Conservation (phyloP, 2,329 filamentous ascomycete genomes). For the Fusarium nodosum region DNA sequence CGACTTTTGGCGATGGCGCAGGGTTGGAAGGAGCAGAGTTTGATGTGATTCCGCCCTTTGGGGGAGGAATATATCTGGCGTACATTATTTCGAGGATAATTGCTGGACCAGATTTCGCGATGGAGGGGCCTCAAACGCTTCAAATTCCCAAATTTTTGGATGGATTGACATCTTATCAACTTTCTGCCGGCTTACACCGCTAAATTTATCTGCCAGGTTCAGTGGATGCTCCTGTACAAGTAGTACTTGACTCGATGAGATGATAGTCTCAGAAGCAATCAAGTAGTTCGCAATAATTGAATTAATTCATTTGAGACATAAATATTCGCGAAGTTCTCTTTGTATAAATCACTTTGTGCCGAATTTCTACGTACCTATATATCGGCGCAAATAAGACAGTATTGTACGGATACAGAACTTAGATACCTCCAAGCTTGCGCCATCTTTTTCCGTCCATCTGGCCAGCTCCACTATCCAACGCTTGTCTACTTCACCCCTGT, state of each 20-base stretch:
- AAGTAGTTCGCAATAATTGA: not conserved
- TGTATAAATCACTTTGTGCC: not conserved
- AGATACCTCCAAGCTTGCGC: not conserved
- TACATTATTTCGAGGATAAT: slow-evolving; percentile 54
- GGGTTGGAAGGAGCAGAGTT: not conserved
- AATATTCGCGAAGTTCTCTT: not conserved
- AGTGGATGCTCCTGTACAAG: not conserved
- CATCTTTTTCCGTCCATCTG: slow-evolving; percentile 12
- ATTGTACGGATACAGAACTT: too few relatives aligned
- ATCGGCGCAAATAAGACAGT: not conserved
- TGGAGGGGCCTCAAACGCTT: slow-evolving; percentile 34
- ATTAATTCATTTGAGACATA: not conserved
- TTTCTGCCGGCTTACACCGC: slow-evolving; percentile 58
- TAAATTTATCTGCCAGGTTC: slow-evolving; percentile 47
- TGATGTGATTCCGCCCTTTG: slow-evolving; percentile 39
- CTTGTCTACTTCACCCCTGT: slow-evolving; percentile 18
- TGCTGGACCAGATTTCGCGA: slow-evolving; percentile 24
- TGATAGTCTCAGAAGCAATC: not conserved
- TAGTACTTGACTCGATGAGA: not conserved
- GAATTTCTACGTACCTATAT: too few relatives aligned
- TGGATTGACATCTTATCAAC: slow-evolving; percentile 52
- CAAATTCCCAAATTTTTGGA: slow-evolving; percentile 54
- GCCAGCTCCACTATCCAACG: slow-evolving; percentile 36
- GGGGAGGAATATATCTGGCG: slow-evolving; percentile 59
- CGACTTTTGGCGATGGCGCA: not conserved